These are phyloP conservation scores for Eutrema heterophyllum DNA, from an alignment of 345 rosid genomes.

Conservation along the genomic window DNA sequence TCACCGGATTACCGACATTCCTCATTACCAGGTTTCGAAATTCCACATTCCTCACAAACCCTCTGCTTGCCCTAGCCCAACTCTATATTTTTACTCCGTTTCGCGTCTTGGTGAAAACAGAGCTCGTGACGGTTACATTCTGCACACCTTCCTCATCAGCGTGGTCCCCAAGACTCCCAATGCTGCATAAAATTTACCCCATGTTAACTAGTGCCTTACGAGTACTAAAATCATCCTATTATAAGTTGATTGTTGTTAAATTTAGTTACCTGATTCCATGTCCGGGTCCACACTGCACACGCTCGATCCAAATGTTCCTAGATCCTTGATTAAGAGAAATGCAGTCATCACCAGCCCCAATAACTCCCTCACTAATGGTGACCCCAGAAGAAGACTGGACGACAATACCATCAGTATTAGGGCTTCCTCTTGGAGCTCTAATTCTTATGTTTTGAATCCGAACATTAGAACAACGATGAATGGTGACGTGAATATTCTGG, in stretches of 20 bases:
- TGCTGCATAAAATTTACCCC: constrained; percentile 27
- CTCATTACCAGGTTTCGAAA: constrained; percentile 36
- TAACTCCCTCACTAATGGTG: constrained; percentile 31
- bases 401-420: constrained; percentile 58
- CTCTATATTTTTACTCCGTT: constrained; percentile 57
- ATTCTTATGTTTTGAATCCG: constrained; percentile 35
- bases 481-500: constrained; percentile 39
- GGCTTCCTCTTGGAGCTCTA: constrained; percentile 43
- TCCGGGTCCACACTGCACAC: constrained; percentile 57
- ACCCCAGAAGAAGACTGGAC: constrained; percentile 41
- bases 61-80: constrained; percentile 49
- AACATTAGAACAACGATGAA: constrained; percentile 38
- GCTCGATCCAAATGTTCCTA: constrained; percentile 38
- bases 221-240: not conserved
- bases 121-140: constrained; percentile 36
- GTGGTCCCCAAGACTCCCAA: constrained; percentile 47
- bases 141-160: constrained; percentile 41
- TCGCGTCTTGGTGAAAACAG: constrained; percentile 35
- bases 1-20: constrained; percentile 41
- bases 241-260: not conserved
- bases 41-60: constrained; percentile 38
- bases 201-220: not conserved
- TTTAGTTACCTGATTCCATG: constrained; percentile 50
- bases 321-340: constrained; percentile 52
- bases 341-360: constrained; percentile 59